phyloP scores from a whole-genome alignment of 2,329 filamentous ascomycete species.

The Albophoma yamanashiensis region DNA sequence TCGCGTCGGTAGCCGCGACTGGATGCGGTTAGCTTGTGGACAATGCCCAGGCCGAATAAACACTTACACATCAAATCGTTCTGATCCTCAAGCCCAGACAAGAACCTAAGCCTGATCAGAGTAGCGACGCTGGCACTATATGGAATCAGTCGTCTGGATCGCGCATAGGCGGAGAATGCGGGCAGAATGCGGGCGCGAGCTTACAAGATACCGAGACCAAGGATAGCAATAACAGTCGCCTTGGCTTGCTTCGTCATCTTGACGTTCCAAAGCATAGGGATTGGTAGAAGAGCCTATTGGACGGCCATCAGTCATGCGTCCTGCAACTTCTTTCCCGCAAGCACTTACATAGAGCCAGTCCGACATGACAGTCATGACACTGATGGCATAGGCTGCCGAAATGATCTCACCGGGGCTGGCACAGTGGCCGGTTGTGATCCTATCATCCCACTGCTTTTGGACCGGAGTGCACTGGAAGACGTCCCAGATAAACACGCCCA shows the following conservation, averaged over 20 bases:
- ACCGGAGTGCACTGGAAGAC: constrained; percentile 40
- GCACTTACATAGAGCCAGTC: constrained; percentile 39
- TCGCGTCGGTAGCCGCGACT: constrained; percentile 39
- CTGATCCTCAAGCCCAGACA: constrained; percentile 31
- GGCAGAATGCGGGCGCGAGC: constrained; percentile 5
- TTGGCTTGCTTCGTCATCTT: constrained; percentile 43
- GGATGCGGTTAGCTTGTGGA: constrained; percentile 4
- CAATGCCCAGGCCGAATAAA: neutral
- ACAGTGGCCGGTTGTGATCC: constrained; percentile 30
- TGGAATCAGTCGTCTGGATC: constrained; percentile 1
- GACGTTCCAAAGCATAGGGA: constrained; percentile 43
- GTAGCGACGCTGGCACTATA: constrained; percentile 42
- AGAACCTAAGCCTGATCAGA: constrained; percentile 37
- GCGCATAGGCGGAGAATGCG: constrained; percentile 2
- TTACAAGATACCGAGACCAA: constrained; percentile 40
- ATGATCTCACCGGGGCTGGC: constrained; percentile 33
- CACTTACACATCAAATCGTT: constrained; percentile 37
- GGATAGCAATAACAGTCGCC: constrained; percentile 36
- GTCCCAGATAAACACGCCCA: constrained; percentile 40
- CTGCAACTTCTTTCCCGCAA: neutral
- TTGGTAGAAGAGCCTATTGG: constrained; percentile 34
- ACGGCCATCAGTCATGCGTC: neutral
- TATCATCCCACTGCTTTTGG: constrained; percentile 41
- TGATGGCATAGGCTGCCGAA: constrained; percentile 38
- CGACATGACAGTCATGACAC: constrained; percentile 39